Evolutionary conservation across 2,329 filamentous ascomycete species (phyloP).

Genomic region (Stachybotrys chlorohalonatus): DNA sequence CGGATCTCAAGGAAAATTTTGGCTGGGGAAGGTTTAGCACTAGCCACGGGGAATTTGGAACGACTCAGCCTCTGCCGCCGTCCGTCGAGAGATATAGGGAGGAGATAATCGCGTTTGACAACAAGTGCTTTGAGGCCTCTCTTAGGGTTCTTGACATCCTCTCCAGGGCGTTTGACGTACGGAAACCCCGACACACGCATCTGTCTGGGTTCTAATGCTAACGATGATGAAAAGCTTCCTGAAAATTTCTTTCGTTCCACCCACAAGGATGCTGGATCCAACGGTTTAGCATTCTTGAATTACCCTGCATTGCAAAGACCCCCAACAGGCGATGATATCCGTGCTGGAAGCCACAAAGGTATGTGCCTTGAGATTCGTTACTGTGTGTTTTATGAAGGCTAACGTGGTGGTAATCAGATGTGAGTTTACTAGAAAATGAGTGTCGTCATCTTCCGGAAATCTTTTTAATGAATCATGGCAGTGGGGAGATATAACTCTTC

Average conservation of each 20-base stretch:
- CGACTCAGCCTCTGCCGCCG: neutral
- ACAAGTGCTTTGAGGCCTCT: neutral
- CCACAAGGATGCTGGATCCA: neutral
- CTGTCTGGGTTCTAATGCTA: neutral
- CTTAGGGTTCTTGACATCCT: neutral
- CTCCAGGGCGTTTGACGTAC: neutral
- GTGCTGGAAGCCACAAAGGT: neutral
- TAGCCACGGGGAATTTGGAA: neutral
- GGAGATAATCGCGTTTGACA: neutral
- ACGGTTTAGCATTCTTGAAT: neutral
- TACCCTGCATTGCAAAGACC: neutral
- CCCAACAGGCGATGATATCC: neutral
- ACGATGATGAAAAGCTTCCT: neutral
- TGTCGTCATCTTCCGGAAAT: neutral
- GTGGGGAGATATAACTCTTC: neutral
- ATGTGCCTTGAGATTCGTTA: neutral
- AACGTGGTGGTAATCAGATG: neutral
- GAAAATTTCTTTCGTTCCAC: neutral
- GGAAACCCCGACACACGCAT: neutral
- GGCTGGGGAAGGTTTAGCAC: neutral
- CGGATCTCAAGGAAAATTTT: neutral
- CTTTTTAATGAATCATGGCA: neutral
- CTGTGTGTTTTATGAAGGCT: neutral
- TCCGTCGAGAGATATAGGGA: neutral
- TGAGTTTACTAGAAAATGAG: neutral